A percentile compares a stretch with the other conserved stretches of the same genome.
phyloP scores from a whole-genome alignment of 805 yeast genomes.

The Kuraishia piskuri region DNA sequence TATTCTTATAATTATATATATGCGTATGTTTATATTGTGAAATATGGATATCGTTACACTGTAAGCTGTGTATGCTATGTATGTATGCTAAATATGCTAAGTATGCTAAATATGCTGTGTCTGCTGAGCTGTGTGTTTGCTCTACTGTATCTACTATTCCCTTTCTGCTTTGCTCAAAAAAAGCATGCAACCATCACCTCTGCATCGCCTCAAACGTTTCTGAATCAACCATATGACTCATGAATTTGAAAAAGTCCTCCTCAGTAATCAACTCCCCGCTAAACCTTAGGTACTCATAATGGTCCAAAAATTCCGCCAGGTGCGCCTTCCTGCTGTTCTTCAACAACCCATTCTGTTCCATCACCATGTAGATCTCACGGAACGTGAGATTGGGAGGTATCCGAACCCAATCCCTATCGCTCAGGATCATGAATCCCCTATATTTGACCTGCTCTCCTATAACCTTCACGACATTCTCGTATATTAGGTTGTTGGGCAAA shows the following conservation, averaged over 20 bases:
- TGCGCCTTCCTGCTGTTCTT: background rate
- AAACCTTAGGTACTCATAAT: conserved; percentile 64
- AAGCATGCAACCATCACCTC: background rate
- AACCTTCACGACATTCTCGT: conserved; percentile 52
- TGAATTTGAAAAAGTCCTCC: conserved; percentile 50
- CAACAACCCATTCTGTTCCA: conserved; percentile 15
- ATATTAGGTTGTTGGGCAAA: conserved; percentile 23
- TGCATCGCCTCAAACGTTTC: background rate
- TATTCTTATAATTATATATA: no score
- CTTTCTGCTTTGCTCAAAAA: no score
- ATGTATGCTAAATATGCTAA: no score
- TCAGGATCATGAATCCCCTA: conserved; percentile 29
- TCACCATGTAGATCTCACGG: conserved; percentile 30
- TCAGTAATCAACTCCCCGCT: conserved; percentile 54
- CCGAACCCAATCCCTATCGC: conserved; percentile 18
- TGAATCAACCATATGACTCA: conserved; percentile 20
- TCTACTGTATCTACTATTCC: no score
- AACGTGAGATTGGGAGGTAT: conserved; percentile 32
- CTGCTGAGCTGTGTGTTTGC: no score
- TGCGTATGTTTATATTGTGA: no score
- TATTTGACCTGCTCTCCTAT: conserved; percentile 50
- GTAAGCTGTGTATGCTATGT: no score
- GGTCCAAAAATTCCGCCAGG: conserved; percentile 28
- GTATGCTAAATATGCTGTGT: no score
- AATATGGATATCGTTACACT: no score